phyloP scores from a whole-genome alignment of 2,329 filamentous ascomycete species.

The Immersiporthe knoxdaviesiana region DNA sequence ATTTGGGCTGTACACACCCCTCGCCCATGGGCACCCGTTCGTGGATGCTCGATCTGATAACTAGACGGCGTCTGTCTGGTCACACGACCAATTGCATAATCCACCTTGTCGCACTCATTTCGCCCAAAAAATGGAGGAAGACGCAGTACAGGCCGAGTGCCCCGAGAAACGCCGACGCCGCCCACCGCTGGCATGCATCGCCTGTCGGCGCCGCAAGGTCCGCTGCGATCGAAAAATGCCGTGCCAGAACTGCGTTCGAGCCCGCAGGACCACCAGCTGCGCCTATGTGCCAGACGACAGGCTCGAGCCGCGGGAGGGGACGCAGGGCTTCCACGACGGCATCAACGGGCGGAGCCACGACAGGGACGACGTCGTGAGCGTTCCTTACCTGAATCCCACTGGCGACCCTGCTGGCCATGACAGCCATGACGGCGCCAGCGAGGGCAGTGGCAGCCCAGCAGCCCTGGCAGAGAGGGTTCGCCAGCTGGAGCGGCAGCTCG shows the following conservation, averaged over 20 bases:
- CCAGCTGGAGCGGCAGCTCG: constrained; percentile 49
- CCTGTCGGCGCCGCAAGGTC: constrained; percentile 49
- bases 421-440: constrained; percentile 31
- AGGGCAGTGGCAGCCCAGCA: constrained; percentile 38
- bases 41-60: constrained; percentile 2
- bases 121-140: not conserved
- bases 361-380: constrained; percentile 17
- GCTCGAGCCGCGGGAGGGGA: constrained; percentile 19
- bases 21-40: not conserved
- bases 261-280: constrained; percentile 40
- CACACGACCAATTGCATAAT: not conserved
- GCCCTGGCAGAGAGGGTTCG: constrained; percentile 44
- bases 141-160: not conserved
- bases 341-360: constrained; percentile 15
- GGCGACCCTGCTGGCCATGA: not conserved
- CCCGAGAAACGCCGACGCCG: constrained; percentile 31
- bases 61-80: not conserved
- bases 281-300: constrained; percentile 38
- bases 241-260: constrained; percentile 47
- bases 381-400: constrained; percentile 4
- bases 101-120: not conserved
- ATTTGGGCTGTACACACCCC: not conserved
- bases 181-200: constrained; percentile 39
- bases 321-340: constrained; percentile 6
- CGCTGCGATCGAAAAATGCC: constrained; percentile 47